phyloP scores from a whole-genome alignment of 2,329 filamentous ascomycete genomes.

The Fusarium staphyleae region DNA sequence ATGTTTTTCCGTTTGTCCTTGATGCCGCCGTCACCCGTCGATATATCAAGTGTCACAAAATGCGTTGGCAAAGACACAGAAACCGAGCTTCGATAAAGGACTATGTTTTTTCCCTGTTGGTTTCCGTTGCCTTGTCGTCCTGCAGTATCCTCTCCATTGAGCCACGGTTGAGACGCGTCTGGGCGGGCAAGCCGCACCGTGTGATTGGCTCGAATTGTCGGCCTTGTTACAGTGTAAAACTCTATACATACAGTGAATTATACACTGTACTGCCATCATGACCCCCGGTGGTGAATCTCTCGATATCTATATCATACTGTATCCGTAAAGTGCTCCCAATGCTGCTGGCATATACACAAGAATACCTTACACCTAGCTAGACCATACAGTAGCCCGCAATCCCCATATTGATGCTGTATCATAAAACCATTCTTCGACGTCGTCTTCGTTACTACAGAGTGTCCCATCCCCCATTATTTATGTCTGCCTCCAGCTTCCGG shows the following conservation, averaged over 20 bases:
- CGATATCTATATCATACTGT: conserved; percentile 10
- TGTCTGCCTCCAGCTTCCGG: conserved; percentile 89
- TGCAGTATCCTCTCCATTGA: conserved; percentile 26
- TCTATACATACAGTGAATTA: background rate
- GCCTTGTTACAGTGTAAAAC: background rate
- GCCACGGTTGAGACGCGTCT: conserved; percentile 41
- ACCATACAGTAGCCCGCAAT: conserved; percentile 1
- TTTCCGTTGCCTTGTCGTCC: conserved; percentile 8
- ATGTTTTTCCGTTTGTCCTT: conserved; percentile 33
- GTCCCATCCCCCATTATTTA: conserved; percentile 98
- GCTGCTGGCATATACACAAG: conserved; percentile 4
- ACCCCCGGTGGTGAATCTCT: background rate
- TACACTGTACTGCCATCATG: conserved; percentile 17
- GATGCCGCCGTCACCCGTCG: conserved; percentile 20
- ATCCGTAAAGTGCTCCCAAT: conserved; percentile 5
- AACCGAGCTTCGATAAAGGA: conserved; percentile 13
- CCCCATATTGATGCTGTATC: conserved; percentile 4
- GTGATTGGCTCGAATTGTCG: conserved; percentile 40
- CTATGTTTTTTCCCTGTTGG: conserved; percentile 23
- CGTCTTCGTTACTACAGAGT: conserved; percentile 53
- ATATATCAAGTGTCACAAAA: conserved; percentile 25
- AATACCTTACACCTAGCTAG: conserved; percentile 6
- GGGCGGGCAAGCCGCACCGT: conserved; percentile 19
- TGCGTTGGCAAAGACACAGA: conserved; percentile 12
- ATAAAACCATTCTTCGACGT: background rate